Percentiles rank a stretch among this genome's conserved stretches.
These are phyloP conservation scores for Blastobotrys robertii DNA, from an alignment of 805 yeast genomes.

Conservation along the genomic window DNA sequence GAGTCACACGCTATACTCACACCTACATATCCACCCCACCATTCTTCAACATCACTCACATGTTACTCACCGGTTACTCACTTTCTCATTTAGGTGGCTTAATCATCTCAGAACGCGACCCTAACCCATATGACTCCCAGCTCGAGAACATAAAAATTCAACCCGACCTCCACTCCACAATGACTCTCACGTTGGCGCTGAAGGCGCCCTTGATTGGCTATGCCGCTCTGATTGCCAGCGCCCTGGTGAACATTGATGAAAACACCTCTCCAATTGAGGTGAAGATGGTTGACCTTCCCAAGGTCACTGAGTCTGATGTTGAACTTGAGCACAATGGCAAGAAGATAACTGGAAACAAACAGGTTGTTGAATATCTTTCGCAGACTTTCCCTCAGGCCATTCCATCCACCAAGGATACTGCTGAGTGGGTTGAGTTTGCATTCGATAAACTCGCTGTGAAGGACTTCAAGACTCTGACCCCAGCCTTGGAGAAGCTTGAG, in stretches of 20 bases:
- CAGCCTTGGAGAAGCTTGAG: constrained; percentile 71
- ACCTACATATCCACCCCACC: too few species aligned
- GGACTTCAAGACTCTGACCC: constrained; percentile 80
- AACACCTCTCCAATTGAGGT: constrained; percentile 40
- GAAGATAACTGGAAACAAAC: constrained; percentile 29
- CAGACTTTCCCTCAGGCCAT: constrained; percentile 41
- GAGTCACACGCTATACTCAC: too few species aligned
- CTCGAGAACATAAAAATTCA: too few species aligned
- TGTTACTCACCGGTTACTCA: too few species aligned
- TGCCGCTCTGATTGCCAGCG: constrained; percentile 67
- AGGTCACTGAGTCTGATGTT: constrained; percentile 38
- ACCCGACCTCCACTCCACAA: too few species aligned
- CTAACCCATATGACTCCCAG: too few species aligned
- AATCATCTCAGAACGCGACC: too few species aligned
- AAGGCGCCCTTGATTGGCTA: constrained; percentile 82
- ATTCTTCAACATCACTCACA: too few species aligned
- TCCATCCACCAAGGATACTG: constrained; percentile 13
- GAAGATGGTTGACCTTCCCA: constrained; percentile 65
- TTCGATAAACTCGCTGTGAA: constrained; percentile 60
- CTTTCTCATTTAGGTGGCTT: too few species aligned
- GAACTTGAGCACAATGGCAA: constrained; percentile 38
- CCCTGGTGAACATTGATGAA: constrained; percentile 48
- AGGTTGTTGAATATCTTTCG: constrained; percentile 42
- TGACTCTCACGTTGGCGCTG: constrained; percentile 45
- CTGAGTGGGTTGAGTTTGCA: constrained; percentile 59